A percentile compares a stretch with the other conserved stretches of the same genome.
phyloP scores from a whole-genome alignment of 1,284 basidiomycete genomes.

The Apiotrichum brassicae region DNA sequence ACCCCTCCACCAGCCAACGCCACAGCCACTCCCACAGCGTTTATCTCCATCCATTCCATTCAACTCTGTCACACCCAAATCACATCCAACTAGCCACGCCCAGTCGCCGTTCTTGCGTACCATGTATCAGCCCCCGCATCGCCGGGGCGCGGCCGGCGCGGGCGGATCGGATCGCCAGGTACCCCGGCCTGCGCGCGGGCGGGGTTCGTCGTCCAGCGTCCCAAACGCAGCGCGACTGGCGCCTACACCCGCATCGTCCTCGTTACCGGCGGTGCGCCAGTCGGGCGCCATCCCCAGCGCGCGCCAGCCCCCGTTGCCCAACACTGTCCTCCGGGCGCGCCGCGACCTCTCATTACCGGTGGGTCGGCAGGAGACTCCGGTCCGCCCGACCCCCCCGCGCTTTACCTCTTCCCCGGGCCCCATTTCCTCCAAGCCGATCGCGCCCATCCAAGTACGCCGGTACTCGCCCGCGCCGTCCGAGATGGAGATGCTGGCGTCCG shows the following conservation, averaged over 20 bases:
- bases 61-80: neutral
- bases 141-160: neutral
- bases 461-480: slow-evolving; percentile 12
- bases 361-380: neutral
- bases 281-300: too few relatives aligned
- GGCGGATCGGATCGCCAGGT: neutral
- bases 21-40: too few relatives aligned
- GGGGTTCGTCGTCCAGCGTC: too few relatives aligned
- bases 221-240: neutral
- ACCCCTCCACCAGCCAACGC: too few relatives aligned
- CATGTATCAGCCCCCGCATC: slow-evolving; percentile 6
- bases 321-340: neutral
- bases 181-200: too few relatives aligned
- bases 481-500: slow-evolving; percentile 38
- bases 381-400: neutral
- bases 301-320: neutral
- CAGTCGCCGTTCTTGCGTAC: too few relatives aligned
- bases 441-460: neutral
- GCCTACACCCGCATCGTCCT: neutral
- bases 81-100: neutral
- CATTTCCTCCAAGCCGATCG: neutral
- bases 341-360: neutral
- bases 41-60: neutral
- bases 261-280: too few relatives aligned
- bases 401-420: neutral